Evolutionary conservation across 768 basidiomycete genomes (phyloP).

Genomic region (Serendipita sp.): DNA sequence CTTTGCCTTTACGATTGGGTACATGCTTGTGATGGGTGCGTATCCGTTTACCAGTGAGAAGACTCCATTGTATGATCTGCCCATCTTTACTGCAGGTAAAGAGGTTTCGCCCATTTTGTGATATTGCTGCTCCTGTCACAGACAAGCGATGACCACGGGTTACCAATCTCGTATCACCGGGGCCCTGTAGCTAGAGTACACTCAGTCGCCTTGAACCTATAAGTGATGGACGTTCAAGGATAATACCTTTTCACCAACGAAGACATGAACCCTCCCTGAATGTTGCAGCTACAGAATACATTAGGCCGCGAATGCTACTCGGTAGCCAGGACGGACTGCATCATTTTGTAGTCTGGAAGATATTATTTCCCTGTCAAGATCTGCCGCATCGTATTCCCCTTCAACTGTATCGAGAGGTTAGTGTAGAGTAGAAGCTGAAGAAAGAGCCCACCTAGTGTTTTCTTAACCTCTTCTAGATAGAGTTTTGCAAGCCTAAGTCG

Average conservation of each 20-base stretch:
- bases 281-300: slow-evolving; percentile 38
- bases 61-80: slow-evolving; percentile 70
- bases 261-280: slow-evolving; percentile 72
- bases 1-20: slow-evolving; percentile 43
- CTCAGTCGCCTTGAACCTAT: background rate
- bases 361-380: slow-evolving; percentile 86
- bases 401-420: slow-evolving; percentile 33
- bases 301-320: background rate
- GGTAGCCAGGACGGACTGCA: slow-evolving; percentile 30
- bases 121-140: slow-evolving; percentile 65
- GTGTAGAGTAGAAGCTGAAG: background rate
- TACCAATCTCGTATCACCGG: slow-evolving; percentile 34
- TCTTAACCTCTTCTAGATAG: slow-evolving; percentile 74
- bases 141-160: slow-evolving; percentile 61
- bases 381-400: slow-evolving; percentile 87
- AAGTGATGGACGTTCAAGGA: background rate
- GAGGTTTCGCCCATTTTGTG: slow-evolving; percentile 54
- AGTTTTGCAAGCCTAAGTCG: slow-evolving; percentile 76
- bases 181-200: slow-evolving; percentile 11
- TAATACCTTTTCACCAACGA: slow-evolving; percentile 56
- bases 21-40: slow-evolving; percentile 43
- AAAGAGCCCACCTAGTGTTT: slow-evolving; percentile 39
- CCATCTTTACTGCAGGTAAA: slow-evolving; percentile 89
- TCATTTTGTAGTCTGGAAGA: slow-evolving; percentile 82
- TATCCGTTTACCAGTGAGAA: slow-evolving; percentile 43